Evolutionary conservation across 768 basidiomycete genomes (phyloP), one percentile per base, ranked within the genome.

Genomic region (Daedalea quercina): DNA sequence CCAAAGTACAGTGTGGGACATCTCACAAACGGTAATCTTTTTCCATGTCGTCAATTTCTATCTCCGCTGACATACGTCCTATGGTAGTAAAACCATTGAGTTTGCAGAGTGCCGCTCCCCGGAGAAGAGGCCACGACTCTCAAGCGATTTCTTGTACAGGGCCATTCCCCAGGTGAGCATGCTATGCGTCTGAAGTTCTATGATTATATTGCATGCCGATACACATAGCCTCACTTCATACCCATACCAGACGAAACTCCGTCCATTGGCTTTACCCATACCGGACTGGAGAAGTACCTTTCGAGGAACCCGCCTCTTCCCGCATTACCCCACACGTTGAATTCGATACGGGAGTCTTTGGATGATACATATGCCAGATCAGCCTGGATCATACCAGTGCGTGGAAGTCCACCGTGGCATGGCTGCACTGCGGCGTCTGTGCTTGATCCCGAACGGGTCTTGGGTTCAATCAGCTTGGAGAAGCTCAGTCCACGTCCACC

Each of bases 331-430:
- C 49, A 61, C 28, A 55, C 48, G 3, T 9, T 23, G 1, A 12
- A 23, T 11, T 26, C 53, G 1, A 37, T 46, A 11, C 33, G 33
- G n/a, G 48, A 47, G 1, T 17, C 15, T 42, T 23, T 57, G 2
- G 28, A 17, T 11, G 54, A 57, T 33, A 37, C 40, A 3, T 58
- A 42, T 23, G 15, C 33, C 15, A 49, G 60, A 20, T 23, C 52
- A 7, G 53, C 55, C 19, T 61, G 60, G 60, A 54, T 61, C 19
- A 24, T 61, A 7, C 60, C 60, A 7, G 40, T 61, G 13, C 60
- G 60, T 24, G 60, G 60, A 4, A 28, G 4, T 4, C 31, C 52
- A 19, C 54, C 51, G 1, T 61, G 60, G 60, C 43, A 54, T 2
- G 50, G 31, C 13, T 56, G 57, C 24, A 50, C 57, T 4, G 4